A percentile compares a stretch with the other conserved stretches of the same genome.
Evolutionary conservation across 352 stramenopile genomes (phyloP).

Genomic region (Phytophthora europaea): DNA sequence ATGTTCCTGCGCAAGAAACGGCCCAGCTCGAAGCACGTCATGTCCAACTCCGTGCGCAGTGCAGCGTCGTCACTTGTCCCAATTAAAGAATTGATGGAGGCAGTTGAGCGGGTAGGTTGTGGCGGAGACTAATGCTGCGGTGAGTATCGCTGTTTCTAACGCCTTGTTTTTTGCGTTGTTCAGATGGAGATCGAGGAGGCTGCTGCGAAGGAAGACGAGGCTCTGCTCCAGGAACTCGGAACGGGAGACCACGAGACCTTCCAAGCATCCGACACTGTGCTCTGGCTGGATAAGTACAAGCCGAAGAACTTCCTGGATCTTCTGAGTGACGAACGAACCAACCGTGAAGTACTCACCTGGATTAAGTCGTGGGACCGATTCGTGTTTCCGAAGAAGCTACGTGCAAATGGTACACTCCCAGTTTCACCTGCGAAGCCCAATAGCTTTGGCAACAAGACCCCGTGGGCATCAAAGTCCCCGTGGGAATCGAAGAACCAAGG

Average conservation of each 20-base stretch:
- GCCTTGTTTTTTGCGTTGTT: not conserved
- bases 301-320: slow-evolving; percentile 95
- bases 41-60: slow-evolving; percentile 19
- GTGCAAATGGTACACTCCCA: slow-evolving; percentile 20
- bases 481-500: slow-evolving; percentile 24
- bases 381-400: slow-evolving; percentile 91
- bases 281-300: slow-evolving; percentile 99
- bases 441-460: slow-evolving; percentile 15
- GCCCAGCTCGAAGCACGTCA: slow-evolving; percentile 17
- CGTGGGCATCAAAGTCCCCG: slow-evolving; percentile 26
- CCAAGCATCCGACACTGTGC: slow-evolving; percentile 34
- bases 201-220: slow-evolving; percentile 47
- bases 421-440: slow-evolving; percentile 21
- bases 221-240: slow-evolving; percentile 17
- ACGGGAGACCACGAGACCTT: not conserved
- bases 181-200: slow-evolving; percentile 79
- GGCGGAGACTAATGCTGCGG: not conserved
- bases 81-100: slow-evolving; percentile 68
- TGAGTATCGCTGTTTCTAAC: slow-evolving; percentile 6
- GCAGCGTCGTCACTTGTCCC: slow-evolving; percentile 50
- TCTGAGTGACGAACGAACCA: slow-evolving; percentile 97
- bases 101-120: slow-evolving; percentile 55
- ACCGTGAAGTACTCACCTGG: slow-evolving; percentile 96
- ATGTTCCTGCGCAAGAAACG: slow-evolving; percentile 77
- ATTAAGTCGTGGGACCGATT: slow-evolving; percentile 97